These are phyloP conservation scores for Candida adriatica DNA, from an alignment of 805 yeast species.

Conservation along the genomic window DNA sequence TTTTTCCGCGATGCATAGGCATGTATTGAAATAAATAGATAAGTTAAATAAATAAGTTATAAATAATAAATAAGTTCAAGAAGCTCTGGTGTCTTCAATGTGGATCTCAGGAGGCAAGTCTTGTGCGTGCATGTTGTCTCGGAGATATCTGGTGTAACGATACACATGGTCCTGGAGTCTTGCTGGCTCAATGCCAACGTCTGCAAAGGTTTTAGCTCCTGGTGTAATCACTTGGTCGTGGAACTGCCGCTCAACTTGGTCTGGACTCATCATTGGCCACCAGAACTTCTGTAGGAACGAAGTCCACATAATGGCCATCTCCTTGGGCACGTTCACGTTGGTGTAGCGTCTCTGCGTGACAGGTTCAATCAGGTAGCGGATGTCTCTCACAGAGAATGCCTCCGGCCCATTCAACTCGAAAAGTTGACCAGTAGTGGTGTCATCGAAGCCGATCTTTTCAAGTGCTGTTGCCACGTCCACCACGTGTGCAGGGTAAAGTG, in stretches of 20 bases:
- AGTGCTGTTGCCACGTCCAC: conserved; percentile 72
- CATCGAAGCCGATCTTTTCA: conserved; percentile 75
- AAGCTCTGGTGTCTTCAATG: conserved; percentile 6
- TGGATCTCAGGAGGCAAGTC: conserved; percentile 34
- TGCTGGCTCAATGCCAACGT: conserved; percentile 61
- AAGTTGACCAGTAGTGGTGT: conserved; percentile 68
- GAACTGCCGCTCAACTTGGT: conserved; percentile 67
- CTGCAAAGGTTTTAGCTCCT: conserved; percentile 55
- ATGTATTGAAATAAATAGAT: conserved; percentile 4
- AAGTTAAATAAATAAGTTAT: conserved; percentile 2
- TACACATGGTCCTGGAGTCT: conserved; percentile 43
- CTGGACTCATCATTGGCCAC: conserved; percentile 51
- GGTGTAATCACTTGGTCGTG: conserved; percentile 59
- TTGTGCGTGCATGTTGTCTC: conserved; percentile 27
- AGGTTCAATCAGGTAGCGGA: conserved; percentile 64
- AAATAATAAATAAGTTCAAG: not conserved
- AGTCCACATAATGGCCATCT: conserved; percentile 29
- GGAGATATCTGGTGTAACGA: conserved; percentile 34
- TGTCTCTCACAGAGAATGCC: conserved; percentile 50
- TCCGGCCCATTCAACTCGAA: conserved; percentile 75
- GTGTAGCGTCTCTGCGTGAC: conserved; percentile 40
- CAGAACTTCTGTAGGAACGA: conserved; percentile 33
- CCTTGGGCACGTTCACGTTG: conserved; percentile 32
- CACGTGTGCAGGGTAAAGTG: conserved; percentile 66
- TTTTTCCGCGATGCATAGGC: conserved; percentile 1